Base-by-base conservation (phyloP, 805 yeast genomes). In the Torulaspora quercuum region DNA sequence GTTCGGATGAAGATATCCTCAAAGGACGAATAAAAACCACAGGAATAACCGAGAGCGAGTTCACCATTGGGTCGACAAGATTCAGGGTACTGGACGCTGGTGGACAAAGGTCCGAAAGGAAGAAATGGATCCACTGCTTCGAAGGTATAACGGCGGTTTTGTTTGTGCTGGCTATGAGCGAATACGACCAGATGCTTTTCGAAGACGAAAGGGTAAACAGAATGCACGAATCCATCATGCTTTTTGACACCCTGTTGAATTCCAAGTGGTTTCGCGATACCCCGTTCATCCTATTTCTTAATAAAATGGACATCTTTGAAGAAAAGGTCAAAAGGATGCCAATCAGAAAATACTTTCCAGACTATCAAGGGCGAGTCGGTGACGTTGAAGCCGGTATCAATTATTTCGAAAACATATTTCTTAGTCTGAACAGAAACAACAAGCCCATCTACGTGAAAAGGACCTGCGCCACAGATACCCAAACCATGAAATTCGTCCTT, bases 391-490 rank as follows among this genome's bases (percentile, higher is more conserved):
- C 77, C 26, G 90, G 86, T 3, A 56, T 80, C 13, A 72, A 72
- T 46, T 88, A 76, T 55, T 82, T 90, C 55, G 95, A 84, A 53
- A 65, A 67, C 26, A 63, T 76, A 33, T 85, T 88, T 49, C 53
- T 81, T 40, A 67, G 74, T 36, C 59, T 84, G 42, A 86, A 88
- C 57, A 67, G 75, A 43, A 59, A 72, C 3, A 73, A 77, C 20
- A 72, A 76, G 30, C 90, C 88, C n/a, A 74, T 92, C 20, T 92
- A 92, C 57, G 82, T 86, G 14, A 96, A 88, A 64, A 68, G 88
- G 47, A 92, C 98, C 1, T 88, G 97, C 64, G 98, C 98, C 0
- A 92, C 98, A 0, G 97, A 92, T 59, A 76, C 94, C 0, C 70
- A 76, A 37, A 76, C 88, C 18, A 92, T 92, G 95, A 74, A 76